Evolutionary conservation across 2,329 filamentous ascomycete species (phyloP).

Genomic region (Fusarium continuum): DNA sequence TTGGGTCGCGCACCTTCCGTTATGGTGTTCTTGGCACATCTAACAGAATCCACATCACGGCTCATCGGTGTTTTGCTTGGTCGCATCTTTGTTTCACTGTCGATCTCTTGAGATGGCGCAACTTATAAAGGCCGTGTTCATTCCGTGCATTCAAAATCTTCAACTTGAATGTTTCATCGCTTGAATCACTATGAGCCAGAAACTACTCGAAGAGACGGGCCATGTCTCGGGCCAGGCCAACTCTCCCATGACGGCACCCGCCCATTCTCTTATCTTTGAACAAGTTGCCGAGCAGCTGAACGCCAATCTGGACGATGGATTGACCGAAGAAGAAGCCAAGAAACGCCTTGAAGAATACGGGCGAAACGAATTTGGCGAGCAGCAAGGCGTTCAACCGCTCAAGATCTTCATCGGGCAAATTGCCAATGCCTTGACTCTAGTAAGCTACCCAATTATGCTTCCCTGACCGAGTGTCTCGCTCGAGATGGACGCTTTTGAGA

Average conservation of each 20-base stretch:
- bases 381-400: constrained; percentile 65
- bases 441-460: constrained; percentile 45
- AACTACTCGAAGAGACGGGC: constrained; percentile 9
- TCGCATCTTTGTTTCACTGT: background rate
- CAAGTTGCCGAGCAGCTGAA: constrained; percentile 31
- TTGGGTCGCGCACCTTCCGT: background rate
- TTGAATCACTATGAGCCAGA: constrained; percentile 22
- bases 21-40: constrained; percentile 19
- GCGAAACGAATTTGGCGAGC: constrained; percentile 70
- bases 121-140: constrained; percentile 6
- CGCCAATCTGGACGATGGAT: constrained; percentile 19
- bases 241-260: constrained; percentile 37
- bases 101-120: background rate
- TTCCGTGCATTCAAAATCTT: background rate
- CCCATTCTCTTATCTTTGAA: constrained; percentile 30
- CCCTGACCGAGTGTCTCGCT: background rate
- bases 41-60: background rate
- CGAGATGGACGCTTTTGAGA: background rate
- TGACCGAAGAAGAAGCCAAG: constrained; percentile 50
- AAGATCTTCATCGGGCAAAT: constrained; percentile 74
- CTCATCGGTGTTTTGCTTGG: background rate
- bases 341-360: constrained; percentile 65
- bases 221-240: constrained; percentile 41
- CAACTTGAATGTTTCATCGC: background rate
- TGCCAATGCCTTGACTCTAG: constrained; percentile 75